Evolutionary conservation across 108 stramenopile genomes (phyloP).

Genomic region (Parietichytrium sp.): DNA sequence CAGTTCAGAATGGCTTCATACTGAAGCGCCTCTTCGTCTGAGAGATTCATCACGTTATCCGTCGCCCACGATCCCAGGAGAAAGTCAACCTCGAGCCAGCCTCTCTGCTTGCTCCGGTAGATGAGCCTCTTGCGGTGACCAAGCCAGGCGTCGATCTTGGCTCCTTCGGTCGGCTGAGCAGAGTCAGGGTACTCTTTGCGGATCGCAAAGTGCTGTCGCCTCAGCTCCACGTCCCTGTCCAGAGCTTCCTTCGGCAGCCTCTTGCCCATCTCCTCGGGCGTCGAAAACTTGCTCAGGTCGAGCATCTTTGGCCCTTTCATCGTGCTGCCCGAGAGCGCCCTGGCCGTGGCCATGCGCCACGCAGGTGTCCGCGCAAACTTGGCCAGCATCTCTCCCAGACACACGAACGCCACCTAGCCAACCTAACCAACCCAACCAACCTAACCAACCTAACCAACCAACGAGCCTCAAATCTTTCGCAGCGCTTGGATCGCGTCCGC

Average conservation of each 20-base stretch:
- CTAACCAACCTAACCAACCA: too few relatives aligned
- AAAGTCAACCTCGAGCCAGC: conserved; percentile 96
- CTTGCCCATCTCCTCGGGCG: background rate
- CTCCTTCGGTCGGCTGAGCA: conserved; percentile 5
- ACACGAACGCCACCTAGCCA: too few relatives aligned
- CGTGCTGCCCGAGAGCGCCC: too few relatives aligned
- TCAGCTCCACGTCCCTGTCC: background rate
- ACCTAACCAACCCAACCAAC: too few relatives aligned
- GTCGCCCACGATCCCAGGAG: conserved; percentile 94
- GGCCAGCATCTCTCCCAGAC: too few relatives aligned
- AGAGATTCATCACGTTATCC: conserved; percentile 76
- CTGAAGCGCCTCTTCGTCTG: conserved; percentile 74
- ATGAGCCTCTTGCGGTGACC: conserved; percentile 76
- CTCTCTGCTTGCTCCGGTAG: conserved; percentile 95
- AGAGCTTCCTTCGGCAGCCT: background rate
- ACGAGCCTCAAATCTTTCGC: too few relatives aligned
- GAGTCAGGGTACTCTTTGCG: conserved; percentile 22
- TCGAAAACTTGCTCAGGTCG: background rate
- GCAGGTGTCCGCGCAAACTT: too few relatives aligned
- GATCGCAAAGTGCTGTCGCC: background rate
- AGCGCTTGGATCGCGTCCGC: too few relatives aligned
- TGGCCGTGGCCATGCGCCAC: too few relatives aligned
- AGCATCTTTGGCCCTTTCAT: background rate
- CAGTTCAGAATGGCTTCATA: conserved; percentile 92
- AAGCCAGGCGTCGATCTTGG: background rate